These are phyloP conservation scores for Linum tenue DNA, from an alignment of 345 rosid species.

Conservation along the genomic window DNA sequence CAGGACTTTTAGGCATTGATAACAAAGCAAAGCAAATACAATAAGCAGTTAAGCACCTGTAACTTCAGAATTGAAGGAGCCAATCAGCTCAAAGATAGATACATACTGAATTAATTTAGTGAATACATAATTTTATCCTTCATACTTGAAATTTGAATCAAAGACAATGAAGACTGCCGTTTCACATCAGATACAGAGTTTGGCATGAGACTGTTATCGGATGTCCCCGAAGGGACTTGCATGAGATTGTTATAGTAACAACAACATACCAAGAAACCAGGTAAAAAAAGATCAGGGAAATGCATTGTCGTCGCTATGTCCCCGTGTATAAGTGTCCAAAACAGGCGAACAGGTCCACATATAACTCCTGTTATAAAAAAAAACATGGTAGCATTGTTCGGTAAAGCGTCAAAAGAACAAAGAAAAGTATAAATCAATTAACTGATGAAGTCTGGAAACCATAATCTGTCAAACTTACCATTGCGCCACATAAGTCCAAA, in stretches of 20 bases:
- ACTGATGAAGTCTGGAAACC: background rate
- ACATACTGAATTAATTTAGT: too few relatives aligned
- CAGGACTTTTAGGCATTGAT: too few relatives aligned
- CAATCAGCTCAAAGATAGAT: too few relatives aligned
- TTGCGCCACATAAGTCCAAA: slow-evolving; percentile 99
- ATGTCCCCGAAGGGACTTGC: too few relatives aligned
- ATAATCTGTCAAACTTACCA: slow-evolving; percentile 36
- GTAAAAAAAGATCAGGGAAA: slow-evolving; percentile 58
- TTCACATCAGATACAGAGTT: too few relatives aligned
- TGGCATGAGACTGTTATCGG: too few relatives aligned
- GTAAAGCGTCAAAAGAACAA: slow-evolving; percentile 2
- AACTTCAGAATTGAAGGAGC: too few relatives aligned
- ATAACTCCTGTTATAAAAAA: slow-evolving; percentile 44
- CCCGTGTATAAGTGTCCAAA: slow-evolving; percentile 77
- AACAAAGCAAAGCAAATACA: too few relatives aligned
- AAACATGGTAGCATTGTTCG: slow-evolving; percentile 7
- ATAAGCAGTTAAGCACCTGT: too few relatives aligned
- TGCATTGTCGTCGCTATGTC: slow-evolving; percentile 53
- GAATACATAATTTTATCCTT: too few relatives aligned
- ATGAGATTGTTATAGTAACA: background rate
- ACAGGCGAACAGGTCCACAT: slow-evolving; percentile 74
- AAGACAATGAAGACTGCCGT: too few relatives aligned
- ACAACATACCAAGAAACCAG: slow-evolving; percentile 73
- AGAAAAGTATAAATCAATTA: background rate
- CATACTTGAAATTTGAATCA: too few relatives aligned